A percentile compares a stretch with the other conserved stretches of the same genome.
Evolutionary conservation across 2,329 filamentous ascomycete genomes (phyloP).

Genomic region (Proliferodiscus dingleyae): DNA sequence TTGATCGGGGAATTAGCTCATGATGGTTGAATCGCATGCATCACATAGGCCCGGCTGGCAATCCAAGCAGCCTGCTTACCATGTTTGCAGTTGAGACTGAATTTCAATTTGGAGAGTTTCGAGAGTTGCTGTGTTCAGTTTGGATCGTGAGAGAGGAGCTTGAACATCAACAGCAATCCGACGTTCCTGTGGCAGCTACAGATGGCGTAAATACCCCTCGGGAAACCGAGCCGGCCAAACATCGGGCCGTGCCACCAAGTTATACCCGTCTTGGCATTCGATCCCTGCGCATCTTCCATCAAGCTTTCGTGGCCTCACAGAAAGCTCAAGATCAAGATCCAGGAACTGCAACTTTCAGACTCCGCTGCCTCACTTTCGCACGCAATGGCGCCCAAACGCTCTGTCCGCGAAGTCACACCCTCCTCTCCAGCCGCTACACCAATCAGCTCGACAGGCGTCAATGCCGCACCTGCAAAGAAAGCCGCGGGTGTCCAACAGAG

Average conservation of each 20-base stretch:
- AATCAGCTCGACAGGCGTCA: constrained; percentile 16
- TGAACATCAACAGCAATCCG: no score
- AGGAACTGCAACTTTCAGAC: constrained; percentile 9
- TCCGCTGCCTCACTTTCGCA: constrained; percentile 5
- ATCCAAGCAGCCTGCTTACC: constrained; percentile 10
- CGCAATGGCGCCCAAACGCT: constrained; percentile 48
- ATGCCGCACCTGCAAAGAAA: constrained; percentile 22
- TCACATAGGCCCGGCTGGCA: not conserved
- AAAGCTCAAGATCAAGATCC: constrained; percentile 4
- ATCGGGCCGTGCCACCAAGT: no score
- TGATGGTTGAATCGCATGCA: constrained; percentile 8
- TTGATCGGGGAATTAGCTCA: no score
- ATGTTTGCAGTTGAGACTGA: constrained; percentile 18
- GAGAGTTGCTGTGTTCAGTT: no score
- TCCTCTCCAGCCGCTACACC: constrained; percentile 19
- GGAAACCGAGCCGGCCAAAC: no score
- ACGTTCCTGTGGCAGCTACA: no score
- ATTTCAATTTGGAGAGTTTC: not conserved
- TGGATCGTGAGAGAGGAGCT: not conserved
- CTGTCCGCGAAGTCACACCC: constrained; percentile 29
- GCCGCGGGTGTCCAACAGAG: constrained; percentile 23
- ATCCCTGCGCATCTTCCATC: no score
- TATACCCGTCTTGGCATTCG: no score
- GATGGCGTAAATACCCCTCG: no score
- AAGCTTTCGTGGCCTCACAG: constrained; percentile 1